These are phyloP conservation scores for Phytophthora podocarpi DNA, from an alignment of 352 stramenopile species.

Conservation along the genomic window DNA sequence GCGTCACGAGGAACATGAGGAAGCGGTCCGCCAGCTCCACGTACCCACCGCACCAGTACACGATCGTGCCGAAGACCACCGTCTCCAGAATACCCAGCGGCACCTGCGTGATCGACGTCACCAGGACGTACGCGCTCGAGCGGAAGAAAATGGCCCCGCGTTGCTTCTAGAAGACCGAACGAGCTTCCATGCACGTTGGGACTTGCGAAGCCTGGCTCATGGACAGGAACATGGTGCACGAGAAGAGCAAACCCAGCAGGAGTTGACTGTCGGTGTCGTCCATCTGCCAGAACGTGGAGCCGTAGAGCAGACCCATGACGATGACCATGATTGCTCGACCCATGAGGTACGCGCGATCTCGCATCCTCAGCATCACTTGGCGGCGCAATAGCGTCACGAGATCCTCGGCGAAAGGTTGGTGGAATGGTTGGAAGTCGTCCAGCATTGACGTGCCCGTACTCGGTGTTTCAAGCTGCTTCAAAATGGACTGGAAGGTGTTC, in stretches of 20 bases:
- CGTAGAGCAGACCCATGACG: conserved; percentile 51
- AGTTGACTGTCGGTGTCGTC: conserved; percentile 57
- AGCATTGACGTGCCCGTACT: no score
- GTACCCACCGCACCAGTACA: conserved; percentile 90
- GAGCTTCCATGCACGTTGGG: conserved; percentile 62
- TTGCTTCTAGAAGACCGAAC: conserved; percentile 82
- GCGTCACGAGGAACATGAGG: conserved; percentile 60
- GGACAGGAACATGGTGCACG: conserved; percentile 71
- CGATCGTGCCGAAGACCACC: conserved; percentile 73
- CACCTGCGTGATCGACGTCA: conserved; percentile 59
- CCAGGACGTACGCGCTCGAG: conserved; percentile 84
- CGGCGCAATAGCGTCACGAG: conserved; percentile 40
- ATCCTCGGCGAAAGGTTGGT: conserved; percentile 42
- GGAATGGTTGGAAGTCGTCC: no score
- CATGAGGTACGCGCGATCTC: conserved; percentile 38
- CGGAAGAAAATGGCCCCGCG: conserved; percentile 78
- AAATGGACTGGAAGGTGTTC: no score
- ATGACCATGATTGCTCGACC: conserved; percentile 39
- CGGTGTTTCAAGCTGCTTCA: no score
- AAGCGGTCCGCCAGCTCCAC: conserved; percentile 45
- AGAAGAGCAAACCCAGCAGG: conserved; percentile 88
- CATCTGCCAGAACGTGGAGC: conserved; percentile 70
- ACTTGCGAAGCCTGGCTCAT: conserved; percentile 69
- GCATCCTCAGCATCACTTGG: conserved; percentile 41
- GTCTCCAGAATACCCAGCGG: conserved; percentile 48